Evolutionary conservation across 78 protist genomes (phyloP).

Genomic region (Dictyostelium intermedium): DNA sequence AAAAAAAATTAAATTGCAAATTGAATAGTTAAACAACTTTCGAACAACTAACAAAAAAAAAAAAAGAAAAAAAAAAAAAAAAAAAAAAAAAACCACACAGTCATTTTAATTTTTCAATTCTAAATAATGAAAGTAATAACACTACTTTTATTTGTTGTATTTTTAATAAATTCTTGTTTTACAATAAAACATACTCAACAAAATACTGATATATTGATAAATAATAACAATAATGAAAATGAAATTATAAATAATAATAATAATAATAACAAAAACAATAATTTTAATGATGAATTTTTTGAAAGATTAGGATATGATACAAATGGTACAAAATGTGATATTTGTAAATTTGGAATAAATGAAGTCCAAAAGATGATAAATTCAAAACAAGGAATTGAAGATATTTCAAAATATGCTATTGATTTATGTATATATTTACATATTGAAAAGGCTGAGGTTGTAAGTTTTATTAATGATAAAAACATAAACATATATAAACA

Average conservation of each 20-base stretch:
- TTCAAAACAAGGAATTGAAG: background rate
- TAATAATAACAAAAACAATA: background rate
- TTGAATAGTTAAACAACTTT: too few relatives aligned
- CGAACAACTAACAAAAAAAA: too few relatives aligned
- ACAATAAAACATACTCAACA: background rate
- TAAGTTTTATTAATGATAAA: background rate
- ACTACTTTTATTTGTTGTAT: background rate
- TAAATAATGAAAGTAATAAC: background rate
- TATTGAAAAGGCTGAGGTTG: conserved; percentile 58
- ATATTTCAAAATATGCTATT: background rate
- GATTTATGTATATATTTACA: conserved; percentile 30
- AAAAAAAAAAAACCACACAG: background rate
- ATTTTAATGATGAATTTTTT: background rate
- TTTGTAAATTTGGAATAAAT: conserved; percentile 25
- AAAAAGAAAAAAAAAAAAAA: too few relatives aligned
- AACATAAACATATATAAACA: background rate
- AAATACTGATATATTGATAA: background rate
- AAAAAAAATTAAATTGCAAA: too few relatives aligned
- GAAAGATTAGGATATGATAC: background rate
- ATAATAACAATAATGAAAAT: background rate
- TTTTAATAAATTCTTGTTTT: background rate
- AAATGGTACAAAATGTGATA: conserved; percentile 46
- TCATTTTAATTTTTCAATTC: background rate
- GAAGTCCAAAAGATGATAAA: background rate
- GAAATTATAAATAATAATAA: background rate